phyloP scores from a whole-genome alignment of 140 eudicot genomes.

The Ambrosia hybrid region DNA sequence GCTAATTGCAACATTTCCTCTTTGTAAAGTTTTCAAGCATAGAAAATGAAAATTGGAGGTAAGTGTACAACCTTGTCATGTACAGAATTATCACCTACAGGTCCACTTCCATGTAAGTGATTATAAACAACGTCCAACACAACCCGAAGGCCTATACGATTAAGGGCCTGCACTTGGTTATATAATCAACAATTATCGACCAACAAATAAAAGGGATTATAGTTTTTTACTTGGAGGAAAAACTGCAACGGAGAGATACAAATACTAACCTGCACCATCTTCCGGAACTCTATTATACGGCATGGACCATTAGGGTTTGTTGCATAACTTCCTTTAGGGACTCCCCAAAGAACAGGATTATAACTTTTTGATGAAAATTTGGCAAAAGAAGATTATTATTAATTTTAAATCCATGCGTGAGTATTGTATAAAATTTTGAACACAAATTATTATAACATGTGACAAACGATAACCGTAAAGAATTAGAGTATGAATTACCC shows the following conservation, averaged over 20 bases:
- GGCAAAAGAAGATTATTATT: neutral
- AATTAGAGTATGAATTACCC: constrained; percentile 50
- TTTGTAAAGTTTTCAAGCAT: neutral
- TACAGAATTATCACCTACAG: constrained; percentile 61
- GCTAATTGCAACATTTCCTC: neutral
- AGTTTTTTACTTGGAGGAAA: neutral
- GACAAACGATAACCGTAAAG: neutral
- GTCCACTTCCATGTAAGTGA: constrained; percentile 88
- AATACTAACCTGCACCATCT: constrained; percentile 85
- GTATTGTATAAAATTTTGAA: neutral
- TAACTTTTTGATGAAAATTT: constrained; percentile 43
- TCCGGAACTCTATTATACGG: constrained; percentile 81
- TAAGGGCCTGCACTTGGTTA: constrained; percentile 72
- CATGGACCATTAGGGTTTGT: constrained; percentile 69
- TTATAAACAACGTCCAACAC: constrained; percentile 96
- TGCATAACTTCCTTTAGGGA: constrained; percentile 98
- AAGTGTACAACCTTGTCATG: constrained; percentile 74
- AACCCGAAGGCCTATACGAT: constrained; percentile 78
- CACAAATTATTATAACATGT: constrained; percentile 7
- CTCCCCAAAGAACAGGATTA: constrained; percentile 95
- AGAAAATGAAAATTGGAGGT: constrained; percentile 9
- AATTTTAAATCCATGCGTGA: constrained; percentile 2
- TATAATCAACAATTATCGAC: neutral
- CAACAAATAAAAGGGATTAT: neutral
- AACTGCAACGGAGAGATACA: constrained; percentile 21